phyloP scores from a whole-genome alignment of 768 basidiomycete species.

The Mycena galericulata region DNA sequence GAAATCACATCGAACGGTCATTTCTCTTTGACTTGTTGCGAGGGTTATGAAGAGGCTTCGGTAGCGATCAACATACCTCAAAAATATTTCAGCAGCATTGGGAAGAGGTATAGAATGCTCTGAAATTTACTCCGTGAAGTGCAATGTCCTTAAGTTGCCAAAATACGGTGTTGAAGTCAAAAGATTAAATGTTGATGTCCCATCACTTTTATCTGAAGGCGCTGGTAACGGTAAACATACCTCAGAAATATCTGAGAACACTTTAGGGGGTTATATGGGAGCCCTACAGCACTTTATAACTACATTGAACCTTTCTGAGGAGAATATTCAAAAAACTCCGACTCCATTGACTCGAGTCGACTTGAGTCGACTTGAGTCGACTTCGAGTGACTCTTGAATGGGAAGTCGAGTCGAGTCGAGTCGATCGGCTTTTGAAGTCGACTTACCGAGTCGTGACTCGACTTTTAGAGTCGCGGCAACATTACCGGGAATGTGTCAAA shows the following conservation, averaged over 20 bases:
- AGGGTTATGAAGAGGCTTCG: slow-evolving; percentile 10
- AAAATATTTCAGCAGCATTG: slow-evolving; percentile 17
- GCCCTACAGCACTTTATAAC: background rate
- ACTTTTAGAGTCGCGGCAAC: background rate
- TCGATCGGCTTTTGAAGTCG: background rate
- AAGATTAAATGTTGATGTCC: slow-evolving; percentile 13
- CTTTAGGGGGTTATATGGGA: background rate
- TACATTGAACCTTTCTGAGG: background rate
- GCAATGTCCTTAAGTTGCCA: slow-evolving; percentile 13
- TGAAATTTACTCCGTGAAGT: slow-evolving; percentile 7
- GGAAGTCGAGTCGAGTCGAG: background rate
- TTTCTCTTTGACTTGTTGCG: slow-evolving; percentile 9
- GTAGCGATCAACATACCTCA: slow-evolving; percentile 8
- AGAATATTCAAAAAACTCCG: background rate
- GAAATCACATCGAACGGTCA: slow-evolving; percentile 14
- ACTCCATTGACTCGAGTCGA: background rate
- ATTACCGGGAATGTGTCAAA: slow-evolving; percentile 29
- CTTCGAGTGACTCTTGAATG: no score
- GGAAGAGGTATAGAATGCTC: slow-evolving; percentile 17
- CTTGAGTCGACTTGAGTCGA: background rate
- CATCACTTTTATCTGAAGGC: slow-evolving; percentile 15
- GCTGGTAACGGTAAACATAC: slow-evolving; percentile 12
- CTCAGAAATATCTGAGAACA: slow-evolving; percentile 15
- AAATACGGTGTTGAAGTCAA: slow-evolving; percentile 17
- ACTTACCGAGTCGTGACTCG: background rate